Evolutionary conservation across 2,329 filamentous ascomycete genomes (phyloP).

Genomic region (Calonectria honghensis): DNA sequence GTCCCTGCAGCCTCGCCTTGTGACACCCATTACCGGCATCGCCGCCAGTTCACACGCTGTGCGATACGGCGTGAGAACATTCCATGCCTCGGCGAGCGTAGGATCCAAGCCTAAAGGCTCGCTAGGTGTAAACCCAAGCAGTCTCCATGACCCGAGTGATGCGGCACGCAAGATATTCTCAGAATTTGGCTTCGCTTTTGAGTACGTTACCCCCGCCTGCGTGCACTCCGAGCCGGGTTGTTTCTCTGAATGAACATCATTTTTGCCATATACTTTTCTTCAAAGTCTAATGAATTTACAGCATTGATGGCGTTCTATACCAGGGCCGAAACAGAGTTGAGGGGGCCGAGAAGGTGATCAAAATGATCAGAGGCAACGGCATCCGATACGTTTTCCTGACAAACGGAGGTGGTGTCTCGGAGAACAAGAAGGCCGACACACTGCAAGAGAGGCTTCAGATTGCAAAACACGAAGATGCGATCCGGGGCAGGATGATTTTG

Average conservation of each 20-base stretch:
- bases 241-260: not conserved
- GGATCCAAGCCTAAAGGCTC: constrained; percentile 51
- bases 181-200: constrained; percentile 62
- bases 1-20: constrained; percentile 45
- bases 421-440: constrained; percentile 67
- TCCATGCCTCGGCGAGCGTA: constrained; percentile 40
- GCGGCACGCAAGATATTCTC: constrained; percentile 54
- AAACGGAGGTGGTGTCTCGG: constrained; percentile 93
- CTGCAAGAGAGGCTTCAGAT: constrained; percentile 59
- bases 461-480: constrained; percentile 57
- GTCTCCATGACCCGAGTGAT: constrained; percentile 48
- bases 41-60: constrained; percentile 31
- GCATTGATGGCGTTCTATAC: constrained; percentile 95
- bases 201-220: constrained; percentile 51
- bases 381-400: constrained; percentile 97
- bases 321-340: constrained; percentile 87
- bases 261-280: not conserved
- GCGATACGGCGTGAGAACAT: constrained; percentile 36
- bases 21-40: constrained; percentile 40
- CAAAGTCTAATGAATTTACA: constrained; percentile 50
- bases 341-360: constrained; percentile 83
- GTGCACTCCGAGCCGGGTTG: not conserved
- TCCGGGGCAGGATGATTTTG: constrained; percentile 74
- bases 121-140: constrained; percentile 47
- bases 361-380: constrained; percentile 81